A percentile compares a stretch with the other conserved stretches of the same genome.
Evolutionary conservation across 129 eudicot genomes (phyloP).

Genomic region (Centaurea solstitialis): DNA sequence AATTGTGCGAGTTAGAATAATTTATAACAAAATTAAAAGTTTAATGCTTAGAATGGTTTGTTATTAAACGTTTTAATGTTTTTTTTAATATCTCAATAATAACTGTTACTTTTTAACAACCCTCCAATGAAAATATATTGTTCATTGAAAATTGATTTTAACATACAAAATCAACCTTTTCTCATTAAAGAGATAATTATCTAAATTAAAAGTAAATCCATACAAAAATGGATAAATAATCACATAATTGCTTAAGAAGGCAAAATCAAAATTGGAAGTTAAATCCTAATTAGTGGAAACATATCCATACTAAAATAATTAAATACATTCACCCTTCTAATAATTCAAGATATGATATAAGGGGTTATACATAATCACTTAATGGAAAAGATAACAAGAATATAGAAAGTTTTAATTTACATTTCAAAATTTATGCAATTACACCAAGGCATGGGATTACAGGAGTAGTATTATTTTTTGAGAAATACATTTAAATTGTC

Average conservation of each 20-base stretch:
- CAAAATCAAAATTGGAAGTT: not conserved
- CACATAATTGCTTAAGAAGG: not conserved
- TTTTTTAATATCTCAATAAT: too few species aligned
- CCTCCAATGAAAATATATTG: too few species aligned
- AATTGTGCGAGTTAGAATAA: not conserved
- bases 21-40: not conserved
- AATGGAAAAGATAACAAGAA: too few species aligned
- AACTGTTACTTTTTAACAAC: not conserved
- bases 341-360: not conserved
- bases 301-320: not conserved
- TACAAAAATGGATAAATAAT: not conserved
- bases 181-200: not conserved
- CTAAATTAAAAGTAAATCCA: not conserved
- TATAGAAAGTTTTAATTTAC: too few species aligned
- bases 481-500: too few species aligned
- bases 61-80: too few species aligned
- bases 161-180: not conserved
- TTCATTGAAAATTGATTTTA: not conserved
- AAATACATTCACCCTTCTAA: not conserved
- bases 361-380: too few species aligned
- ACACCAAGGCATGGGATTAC: too few species aligned
- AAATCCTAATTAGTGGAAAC: slow-evolving; percentile 1
- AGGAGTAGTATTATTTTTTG: too few species aligned
- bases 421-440: too few species aligned
- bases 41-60: not conserved